Evolutionary conservation across 2,329 filamentous ascomycete species (phyloP), one percentile per base, ranked within the genome.

Genomic region (Phyllosticta citribraziliensis): DNA sequence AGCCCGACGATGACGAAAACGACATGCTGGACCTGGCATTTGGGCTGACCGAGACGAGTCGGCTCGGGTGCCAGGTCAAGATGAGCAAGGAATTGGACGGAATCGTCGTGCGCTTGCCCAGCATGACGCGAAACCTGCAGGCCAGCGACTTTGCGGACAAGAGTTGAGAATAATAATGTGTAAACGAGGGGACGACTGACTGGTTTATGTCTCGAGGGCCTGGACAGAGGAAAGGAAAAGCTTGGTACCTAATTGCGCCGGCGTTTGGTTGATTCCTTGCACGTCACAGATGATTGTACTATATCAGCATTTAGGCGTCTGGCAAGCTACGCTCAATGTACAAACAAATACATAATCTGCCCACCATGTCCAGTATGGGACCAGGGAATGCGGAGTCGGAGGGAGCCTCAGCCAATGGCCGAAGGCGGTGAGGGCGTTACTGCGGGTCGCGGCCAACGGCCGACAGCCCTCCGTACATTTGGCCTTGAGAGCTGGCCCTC

Each of bases 91-190:
- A 95, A 67, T 76, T 97, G 65, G 89, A 97, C 72, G 94, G 94
- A 0, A 65, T 99, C 69, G 84, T 85, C 54, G 91, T 99, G 33
- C 88, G 84, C 74, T 76, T 99, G 70, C 94, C 94, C 12, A 86
- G 85, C 47, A 97, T 97, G 91, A 97, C 94, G 66, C 83, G 94
- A 73, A 99, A 99, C 72, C 70, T 99, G 76, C 94, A 99, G 77
- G 90, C 91, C 14, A 96, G 90, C 74, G 94, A 99, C 76, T 99
- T 99, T 64, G 72, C 68, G 30, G 71, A 72, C 61, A 76, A 75
- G 65, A 66, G 63, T 64, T 56, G 50, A 58, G 8, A 5, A 17
- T n/a, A 17, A 40, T 40, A 40, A 40, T 40, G 33, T 14, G 12
- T 40, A 12, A 40, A 40, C 11, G 33, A 40, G 33, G 11, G 14